Conservation (phyloP, 441 rosid species). For the Populus hybrid region DNA sequence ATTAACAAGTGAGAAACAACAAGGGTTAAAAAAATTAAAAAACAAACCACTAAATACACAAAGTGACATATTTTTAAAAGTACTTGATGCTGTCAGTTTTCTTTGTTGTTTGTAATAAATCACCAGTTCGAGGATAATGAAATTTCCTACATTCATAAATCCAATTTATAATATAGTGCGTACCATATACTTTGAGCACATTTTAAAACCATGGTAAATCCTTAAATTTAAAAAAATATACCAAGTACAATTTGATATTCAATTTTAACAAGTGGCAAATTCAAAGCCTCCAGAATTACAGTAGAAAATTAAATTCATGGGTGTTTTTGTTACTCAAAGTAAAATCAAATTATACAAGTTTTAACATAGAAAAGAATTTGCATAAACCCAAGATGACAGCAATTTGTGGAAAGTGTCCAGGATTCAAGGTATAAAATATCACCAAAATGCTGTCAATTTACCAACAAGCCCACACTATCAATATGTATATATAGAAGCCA, state of each 20-base stretch:
- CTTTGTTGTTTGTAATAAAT: background rate
- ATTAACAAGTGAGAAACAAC: background rate
- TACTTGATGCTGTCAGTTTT: background rate
- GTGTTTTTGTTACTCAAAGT: background rate
- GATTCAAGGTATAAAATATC: background rate
- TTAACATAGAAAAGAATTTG: background rate
- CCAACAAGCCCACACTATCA: background rate
- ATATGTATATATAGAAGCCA: background rate
- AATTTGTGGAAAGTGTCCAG: background rate
- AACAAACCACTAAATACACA: background rate
- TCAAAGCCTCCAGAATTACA: background rate
- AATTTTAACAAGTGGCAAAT: background rate
- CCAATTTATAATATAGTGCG: background rate
- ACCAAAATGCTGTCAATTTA: background rate
- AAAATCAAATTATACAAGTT: background rate
- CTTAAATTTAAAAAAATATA: background rate
- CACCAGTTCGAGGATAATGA: background rate
- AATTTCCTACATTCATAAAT: background rate
- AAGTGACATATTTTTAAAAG: background rate
- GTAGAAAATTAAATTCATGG: background rate
- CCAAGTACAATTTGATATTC: background rate
- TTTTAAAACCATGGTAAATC: background rate
- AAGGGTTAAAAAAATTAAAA: background rate
- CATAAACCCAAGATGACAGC: background rate
- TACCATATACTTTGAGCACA: background rate